Evolutionary conservation across 139 green algal genomes (phyloP), one percentile per base, ranked within the genome.

Genomic region (Ettlia oleoabundans): DNA sequence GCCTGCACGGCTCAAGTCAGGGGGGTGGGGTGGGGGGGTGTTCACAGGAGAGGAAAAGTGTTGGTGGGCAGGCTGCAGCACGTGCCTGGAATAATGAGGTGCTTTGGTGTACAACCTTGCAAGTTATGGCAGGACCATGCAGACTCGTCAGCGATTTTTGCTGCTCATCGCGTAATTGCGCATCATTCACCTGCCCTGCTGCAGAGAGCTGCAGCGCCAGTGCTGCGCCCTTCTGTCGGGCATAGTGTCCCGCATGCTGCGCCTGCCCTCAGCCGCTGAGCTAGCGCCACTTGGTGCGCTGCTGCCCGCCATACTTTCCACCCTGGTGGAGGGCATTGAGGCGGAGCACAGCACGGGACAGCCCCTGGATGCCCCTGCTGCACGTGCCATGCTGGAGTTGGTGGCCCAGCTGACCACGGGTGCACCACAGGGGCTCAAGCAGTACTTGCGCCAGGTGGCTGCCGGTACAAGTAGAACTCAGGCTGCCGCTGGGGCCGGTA

Each of bases 171-270:
- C 2, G 13, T 3, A 28, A 9, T 2, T 30, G 35, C 32, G 65
- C n/a, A 22, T 47, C 32, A 13, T 22, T 21, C 33, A 35, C 2
- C 40, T 53, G 10, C 21, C 68, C 5, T 37, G 13, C 68, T 72
- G 37, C 83, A 88, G 84, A 33, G 52, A 85, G 71, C n/a, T 85
- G 55, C 84, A 88, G 76, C 32, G 30, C 6, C 28, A 51, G 22
- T 83, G 69, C 69, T 92, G 87, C 78, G 70, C 58, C 38, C 41
- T 92, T 30, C 81, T 92, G 21, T n/a, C 70, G 13, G 53, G 52
- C 52, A 64, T 87, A 13, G 28, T 91, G 61, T 30, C 47, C 6
- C 69, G 53, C 64, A 38, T 81, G 55, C 52, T 79, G 64, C n/a
- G 32, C 38, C 47, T 65, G 53, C 75, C 42, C 32, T 47, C 61